A percentile compares a stretch with the other conserved stretches of the same genome.
phyloP scores from a whole-genome alignment of 2,329 filamentous ascomycete genomes.

The Ilyonectria sp. region DNA sequence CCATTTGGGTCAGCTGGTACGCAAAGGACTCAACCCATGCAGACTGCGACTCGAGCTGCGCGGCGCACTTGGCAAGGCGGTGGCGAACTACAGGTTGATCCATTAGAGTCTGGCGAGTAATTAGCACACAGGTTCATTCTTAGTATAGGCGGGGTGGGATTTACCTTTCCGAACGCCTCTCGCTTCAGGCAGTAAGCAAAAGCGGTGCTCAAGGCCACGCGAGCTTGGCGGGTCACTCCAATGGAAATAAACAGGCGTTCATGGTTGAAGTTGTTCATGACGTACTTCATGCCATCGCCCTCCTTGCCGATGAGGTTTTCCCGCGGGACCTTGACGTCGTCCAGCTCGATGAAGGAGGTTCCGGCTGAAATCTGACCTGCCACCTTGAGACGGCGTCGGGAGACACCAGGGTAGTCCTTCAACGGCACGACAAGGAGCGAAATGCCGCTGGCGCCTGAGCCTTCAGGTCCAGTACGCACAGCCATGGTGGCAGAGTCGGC shows the following conservation, averaged over 20 bases:
- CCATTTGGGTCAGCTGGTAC: slow-evolving; percentile 77
- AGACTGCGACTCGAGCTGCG: slow-evolving; percentile 77
- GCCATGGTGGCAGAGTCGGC: slow-evolving; percentile 79
- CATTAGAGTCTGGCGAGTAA: slow-evolving; percentile 65
- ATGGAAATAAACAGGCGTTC: slow-evolving; percentile 79
- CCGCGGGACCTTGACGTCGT: slow-evolving; percentile 80
- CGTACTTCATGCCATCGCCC: slow-evolving; percentile 80
- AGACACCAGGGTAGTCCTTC: slow-evolving; percentile 77
- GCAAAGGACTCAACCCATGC: slow-evolving; percentile 82
- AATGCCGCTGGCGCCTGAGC: slow-evolving; percentile 73
- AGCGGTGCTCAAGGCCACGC: slow-evolving; percentile 55
- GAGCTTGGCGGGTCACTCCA: slow-evolving; percentile 72
- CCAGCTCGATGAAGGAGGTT: slow-evolving; percentile 83
- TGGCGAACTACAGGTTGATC: slow-evolving; percentile 83
- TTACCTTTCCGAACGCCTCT: slow-evolving; percentile 54
- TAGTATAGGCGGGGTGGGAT: too few relatives aligned
- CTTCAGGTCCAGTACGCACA: slow-evolving; percentile 75
- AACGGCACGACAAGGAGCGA: slow-evolving; percentile 80
- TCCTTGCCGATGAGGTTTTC: slow-evolving; percentile 80
- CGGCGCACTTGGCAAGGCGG: slow-evolving; percentile 79
- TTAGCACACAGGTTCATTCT: background rate
- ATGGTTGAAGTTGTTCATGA: slow-evolving; percentile 87
- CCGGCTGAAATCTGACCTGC: slow-evolving; percentile 75
- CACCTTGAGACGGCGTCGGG: slow-evolving; percentile 78
- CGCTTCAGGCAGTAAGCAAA: slow-evolving; percentile 58